These are phyloP conservation scores for Funneliformis caledonium DNA, from an alignment of 371 early-diverging fungal species.

Conservation along the genomic window DNA sequence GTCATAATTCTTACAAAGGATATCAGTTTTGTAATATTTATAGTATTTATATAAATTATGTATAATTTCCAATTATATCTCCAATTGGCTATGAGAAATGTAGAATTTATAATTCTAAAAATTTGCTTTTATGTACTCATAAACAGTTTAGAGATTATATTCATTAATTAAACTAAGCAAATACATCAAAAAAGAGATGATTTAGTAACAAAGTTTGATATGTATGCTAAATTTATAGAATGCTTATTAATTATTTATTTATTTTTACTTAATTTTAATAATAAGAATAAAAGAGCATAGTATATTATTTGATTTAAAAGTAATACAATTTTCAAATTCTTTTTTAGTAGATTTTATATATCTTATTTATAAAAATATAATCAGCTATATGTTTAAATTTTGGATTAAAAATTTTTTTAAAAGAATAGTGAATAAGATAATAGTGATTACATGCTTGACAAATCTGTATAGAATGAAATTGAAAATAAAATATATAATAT, in stretches of 20 bases:
- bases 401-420: background rate
- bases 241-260: no score
- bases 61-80: background rate
- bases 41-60: background rate
- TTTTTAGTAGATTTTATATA: slow-evolving; percentile 3
- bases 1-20: background rate
- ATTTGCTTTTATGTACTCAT: background rate
- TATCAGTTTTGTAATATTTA: background rate
- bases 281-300: background rate
- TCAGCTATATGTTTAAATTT: background rate
- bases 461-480: background rate
- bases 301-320: slow-evolving; percentile 5
- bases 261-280: no score
- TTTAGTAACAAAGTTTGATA: no score
- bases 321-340: background rate
- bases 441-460: background rate
- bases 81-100: no score
- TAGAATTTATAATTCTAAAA: background rate
- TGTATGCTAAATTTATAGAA: no score
- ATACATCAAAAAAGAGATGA: no score
- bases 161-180: no score
- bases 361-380: background rate
- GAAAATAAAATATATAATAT: background rate
- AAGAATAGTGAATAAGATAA: background rate
- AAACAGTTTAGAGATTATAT: background rate